Base-by-base conservation (phyloP, 225 moss, liverwort and hornwort species). In the Physcomitrellopsis africana region DNA sequence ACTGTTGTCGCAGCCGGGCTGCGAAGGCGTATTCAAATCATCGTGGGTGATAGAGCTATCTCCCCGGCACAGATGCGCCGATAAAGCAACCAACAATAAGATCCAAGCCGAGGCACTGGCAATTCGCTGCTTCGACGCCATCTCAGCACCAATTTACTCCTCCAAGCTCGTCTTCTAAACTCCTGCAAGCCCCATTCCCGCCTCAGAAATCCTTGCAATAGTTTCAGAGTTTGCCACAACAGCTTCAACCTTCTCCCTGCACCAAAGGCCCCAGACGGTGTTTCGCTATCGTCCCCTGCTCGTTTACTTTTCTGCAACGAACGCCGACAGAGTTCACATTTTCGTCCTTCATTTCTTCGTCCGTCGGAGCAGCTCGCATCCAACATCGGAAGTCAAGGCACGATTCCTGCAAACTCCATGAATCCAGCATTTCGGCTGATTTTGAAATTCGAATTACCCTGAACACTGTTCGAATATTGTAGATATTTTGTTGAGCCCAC, bases 1-100 rank as follows among this genome's bases (percentile, higher is more conserved):
- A 58, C 51, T 80, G 68, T 84, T 84, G 68, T 68, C 59, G 51
- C 84, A 84, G 11, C 84, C 84, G n/a, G 84, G 80, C 68, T 76
- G 80, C 68, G 59, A 66, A 3, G 80, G 80, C 41, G 57, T 55
- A 27, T 80, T 67, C 1, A 49, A 60, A 68, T 76, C 76, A 1
- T 77, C 68, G 17, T 76, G 80, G 14, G 62, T 51, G 72, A 80
- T 80, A 68, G 65, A 76, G 16, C 72, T 76, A 44, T 74, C 65
- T 7, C 65, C 74, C 13, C 8, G 46, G 29, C 80, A 80, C 23
- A 70, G 58, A 24, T 76, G 73, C 54, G 72, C 54, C 22, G 56
- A 68, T 8, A 77, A 64, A 57, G 75, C n/a, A 55, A 80, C 37
- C 45, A 63, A 54, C 58, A 84, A 17, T 12, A 74, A 3, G 46